Evolutionary conservation across 108 stramenopile species (phyloP).

Genomic region (Schizochytrium sp.): DNA sequence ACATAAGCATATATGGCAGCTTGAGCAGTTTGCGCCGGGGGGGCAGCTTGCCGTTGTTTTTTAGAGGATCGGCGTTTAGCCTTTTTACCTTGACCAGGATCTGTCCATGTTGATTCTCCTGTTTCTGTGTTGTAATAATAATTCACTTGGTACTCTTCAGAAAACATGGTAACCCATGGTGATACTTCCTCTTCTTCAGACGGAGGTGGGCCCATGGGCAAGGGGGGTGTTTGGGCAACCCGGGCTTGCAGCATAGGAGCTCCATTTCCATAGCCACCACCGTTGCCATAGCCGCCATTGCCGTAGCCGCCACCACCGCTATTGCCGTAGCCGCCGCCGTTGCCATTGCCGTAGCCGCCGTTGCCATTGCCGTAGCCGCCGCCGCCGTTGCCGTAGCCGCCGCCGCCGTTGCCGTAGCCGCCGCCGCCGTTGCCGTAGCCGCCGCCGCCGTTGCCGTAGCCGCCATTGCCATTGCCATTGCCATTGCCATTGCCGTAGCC

Average conservation of each 20-base stretch:
- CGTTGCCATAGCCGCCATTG: not conserved
- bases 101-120: constrained; percentile 30
- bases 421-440: not conserved
- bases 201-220: constrained; percentile 22
- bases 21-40: not conserved
- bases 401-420: not conserved
- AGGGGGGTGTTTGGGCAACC: not conserved
- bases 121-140: constrained; percentile 56
- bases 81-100: not conserved
- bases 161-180: constrained; percentile 57
- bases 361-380: not conserved
- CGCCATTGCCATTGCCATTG: too few species aligned
- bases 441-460: not conserved
- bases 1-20: constrained; percentile 19
- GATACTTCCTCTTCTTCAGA: not conserved
- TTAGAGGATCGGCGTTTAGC: not conserved
- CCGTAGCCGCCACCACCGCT: not conserved
- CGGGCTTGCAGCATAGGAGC: not conserved
- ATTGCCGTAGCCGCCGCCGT: not conserved
- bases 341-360: not conserved
- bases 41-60: not conserved
- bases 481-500: too few species aligned
- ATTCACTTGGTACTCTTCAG: constrained; percentile 2
- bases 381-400: not conserved
- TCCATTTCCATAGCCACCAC: not conserved